Percentiles rank a stretch among this genome's conserved stretches.
phyloP scores from a whole-genome alignment of 2,329 filamentous ascomycete genomes.

The Fusarium nurragi region DNA sequence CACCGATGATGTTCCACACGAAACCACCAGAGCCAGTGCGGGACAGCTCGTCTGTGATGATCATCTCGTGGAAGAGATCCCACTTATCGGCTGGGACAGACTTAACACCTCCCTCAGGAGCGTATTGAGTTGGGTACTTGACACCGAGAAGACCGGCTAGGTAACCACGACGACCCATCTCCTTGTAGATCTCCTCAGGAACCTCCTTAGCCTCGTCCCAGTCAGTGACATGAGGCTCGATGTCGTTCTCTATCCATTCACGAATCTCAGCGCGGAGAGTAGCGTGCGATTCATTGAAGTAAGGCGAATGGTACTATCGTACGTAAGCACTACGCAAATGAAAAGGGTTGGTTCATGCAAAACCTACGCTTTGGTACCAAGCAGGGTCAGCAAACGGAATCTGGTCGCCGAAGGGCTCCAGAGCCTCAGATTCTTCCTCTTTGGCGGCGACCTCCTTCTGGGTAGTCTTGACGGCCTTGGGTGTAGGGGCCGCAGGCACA shows the following conservation, averaged over 20 bases:
- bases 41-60: slow-evolving; percentile 93
- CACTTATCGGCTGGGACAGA: slow-evolving; percentile 87
- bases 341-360: neutral
- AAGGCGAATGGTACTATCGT: slow-evolving; percentile 89
- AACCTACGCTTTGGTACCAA: slow-evolving; percentile 91
- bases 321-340: slow-evolving; percentile 11
- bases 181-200: slow-evolving; percentile 89
- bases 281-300: slow-evolving; percentile 94
- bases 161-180: slow-evolving; percentile 93
- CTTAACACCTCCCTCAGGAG: slow-evolving; percentile 72
- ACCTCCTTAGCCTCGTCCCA: slow-evolving; percentile 97
- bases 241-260: slow-evolving; percentile 87
- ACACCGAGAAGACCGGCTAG: slow-evolving; percentile 90
- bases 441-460: slow-evolving; percentile 57
- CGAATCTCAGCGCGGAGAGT: slow-evolving; percentile 91
- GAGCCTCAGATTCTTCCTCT: slow-evolving; percentile 71
- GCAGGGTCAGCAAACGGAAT: slow-evolving; percentile 91
- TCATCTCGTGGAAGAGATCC: slow-evolving; percentile 98
- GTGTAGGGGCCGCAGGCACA: slow-evolving; percentile 47
- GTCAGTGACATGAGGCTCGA: slow-evolving; percentile 91
- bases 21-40: slow-evolving; percentile 89
- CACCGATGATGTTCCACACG: slow-evolving; percentile 96
- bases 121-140: slow-evolving; percentile 81
- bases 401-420: slow-evolving; percentile 86
- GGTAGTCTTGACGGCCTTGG: slow-evolving; percentile 48